phyloP scores from a whole-genome alignment of 2,329 filamentous ascomycete genomes.

The Colletotrichum trifolii region DNA sequence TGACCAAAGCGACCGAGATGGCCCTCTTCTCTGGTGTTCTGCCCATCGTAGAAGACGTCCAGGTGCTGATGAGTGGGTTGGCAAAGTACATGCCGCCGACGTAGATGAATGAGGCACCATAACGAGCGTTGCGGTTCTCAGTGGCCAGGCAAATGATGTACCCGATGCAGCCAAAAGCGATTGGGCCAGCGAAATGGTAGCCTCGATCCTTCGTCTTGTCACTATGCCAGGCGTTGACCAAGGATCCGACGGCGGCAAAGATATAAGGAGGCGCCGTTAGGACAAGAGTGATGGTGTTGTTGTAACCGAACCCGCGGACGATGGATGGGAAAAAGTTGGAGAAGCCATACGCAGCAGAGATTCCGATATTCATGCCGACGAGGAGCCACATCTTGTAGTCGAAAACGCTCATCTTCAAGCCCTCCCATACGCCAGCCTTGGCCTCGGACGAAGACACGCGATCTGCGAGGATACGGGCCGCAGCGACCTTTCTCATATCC shows the following conservation, averaged over 20 bases:
- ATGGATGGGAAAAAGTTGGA: constrained; percentile 42
- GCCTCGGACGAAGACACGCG: constrained; percentile 40
- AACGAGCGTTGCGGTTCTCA: constrained; percentile 36
- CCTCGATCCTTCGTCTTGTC: constrained; percentile 39
- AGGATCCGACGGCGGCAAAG: constrained; percentile 37
- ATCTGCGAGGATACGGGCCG: constrained; percentile 40
- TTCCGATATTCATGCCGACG: constrained; percentile 39
- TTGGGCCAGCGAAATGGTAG: constrained; percentile 37
- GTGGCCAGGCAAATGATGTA: constrained; percentile 41
- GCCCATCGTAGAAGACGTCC: constrained; percentile 38
- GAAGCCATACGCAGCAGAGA: constrained; percentile 39
- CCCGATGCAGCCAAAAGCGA: constrained; percentile 39
- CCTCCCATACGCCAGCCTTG: constrained; percentile 39
- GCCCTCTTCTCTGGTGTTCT: constrained; percentile 42
- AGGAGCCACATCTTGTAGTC: constrained; percentile 42
- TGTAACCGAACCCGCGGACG: constrained; percentile 39
- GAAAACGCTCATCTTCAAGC: constrained; percentile 39
- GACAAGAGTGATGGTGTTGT: constrained; percentile 39
- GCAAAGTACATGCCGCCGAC: constrained; percentile 36
- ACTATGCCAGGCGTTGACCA: constrained; percentile 38
- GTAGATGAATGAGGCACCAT: constrained; percentile 40
- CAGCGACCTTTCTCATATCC: constrained; percentile 40
- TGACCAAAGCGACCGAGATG: constrained; percentile 38
- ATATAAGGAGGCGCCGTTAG: constrained; percentile 41
- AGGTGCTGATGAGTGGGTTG: constrained; percentile 39